Evolutionary conservation across 768 basidiomycete species (phyloP), one percentile per base, ranked within the genome.

Genomic region (Suillus subluteus): DNA sequence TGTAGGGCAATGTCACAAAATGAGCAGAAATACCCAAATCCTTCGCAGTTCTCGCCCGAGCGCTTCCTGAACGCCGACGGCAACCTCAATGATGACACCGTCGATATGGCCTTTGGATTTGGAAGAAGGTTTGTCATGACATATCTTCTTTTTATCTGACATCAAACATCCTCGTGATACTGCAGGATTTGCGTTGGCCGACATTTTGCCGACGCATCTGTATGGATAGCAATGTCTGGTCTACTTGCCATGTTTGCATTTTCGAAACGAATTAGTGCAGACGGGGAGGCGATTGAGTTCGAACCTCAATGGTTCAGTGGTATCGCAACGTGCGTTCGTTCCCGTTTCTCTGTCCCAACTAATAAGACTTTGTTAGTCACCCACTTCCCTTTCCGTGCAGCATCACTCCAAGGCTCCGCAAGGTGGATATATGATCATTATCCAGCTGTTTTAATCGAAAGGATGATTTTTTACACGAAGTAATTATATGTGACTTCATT

Each of bases 1-100:
- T 13, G n/a, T 23, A 80, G 79, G 76, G 77, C 72, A 21, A 79
- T 81, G 62, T 65, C 77, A 6, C 79, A 73, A 26, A 75, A 81
- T 66, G 71, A 72, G 21, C 65, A 65, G n/a, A 65, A 68, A 23
- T 82, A 80, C 63, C 76, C 76, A 3, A 65, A 72, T 40, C 78
- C 80, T 0, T 72, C 67, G 58, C 69, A 61, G n/a, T 79, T 80
- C 68, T 67, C 68, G 30, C 79, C 80, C 6, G 73, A 75, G 38
- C 77, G 79, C 2, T 76, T 76, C 64, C 66, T 77, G 18, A 63
- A 70, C 23, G 40, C 41, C 21, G 56, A 69, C 21, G 73, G 72
- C 8, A 65, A 73, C 16, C 68, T 65, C 58, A 77, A 62, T 67
- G 55, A 62, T 13, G 75, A 79, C 48, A 71, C 73, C 3, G 37